These are phyloP conservation scores for Cyclostephanos tholiformis DNA, from an alignment of 108 stramenopile genomes.

Conservation along the genomic window DNA sequence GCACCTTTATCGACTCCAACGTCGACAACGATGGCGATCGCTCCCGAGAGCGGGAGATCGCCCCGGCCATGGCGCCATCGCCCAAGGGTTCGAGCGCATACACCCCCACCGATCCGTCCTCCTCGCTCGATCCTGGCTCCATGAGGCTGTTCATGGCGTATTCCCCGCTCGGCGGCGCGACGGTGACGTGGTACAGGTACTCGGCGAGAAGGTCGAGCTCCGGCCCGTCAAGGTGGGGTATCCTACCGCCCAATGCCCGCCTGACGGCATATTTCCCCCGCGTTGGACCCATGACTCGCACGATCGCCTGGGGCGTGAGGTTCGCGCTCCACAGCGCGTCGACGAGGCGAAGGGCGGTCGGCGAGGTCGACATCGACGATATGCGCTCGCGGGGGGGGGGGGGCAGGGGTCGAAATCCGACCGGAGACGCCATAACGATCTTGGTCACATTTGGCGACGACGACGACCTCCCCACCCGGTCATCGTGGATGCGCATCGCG, in stretches of 20 bases:
- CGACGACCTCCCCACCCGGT: neutral
- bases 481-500: conserved; percentile 35
- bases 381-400: conserved; percentile 24
- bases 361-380: conserved; percentile 16
- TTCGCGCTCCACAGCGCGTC: conserved; percentile 60
- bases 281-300: conserved; percentile 47
- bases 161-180: conserved; percentile 55
- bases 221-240: conserved; percentile 39
- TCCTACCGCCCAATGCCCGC: conserved; percentile 43
- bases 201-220: conserved; percentile 51
- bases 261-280: conserved; percentile 40
- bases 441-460: conserved; percentile 32
- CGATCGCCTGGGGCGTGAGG: conserved; percentile 49
- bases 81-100: conserved; percentile 54
- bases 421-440: conserved; percentile 51
- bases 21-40: conserved; percentile 6
- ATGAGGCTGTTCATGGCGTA: conserved; percentile 57
- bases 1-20: conserved; percentile 43
- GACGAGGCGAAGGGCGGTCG: conserved; percentile 43
- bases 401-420: conserved; percentile 48
- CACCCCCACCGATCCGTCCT: conserved; percentile 34
- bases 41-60: neutral
- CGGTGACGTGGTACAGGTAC: conserved; percentile 56
- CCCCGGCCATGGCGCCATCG: conserved; percentile 27
- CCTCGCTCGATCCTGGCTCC: conserved; percentile 44